Evolutionary conservation across 2,329 filamentous ascomycete species (phyloP).

Genomic region (Mollisiaceae sp.): DNA sequence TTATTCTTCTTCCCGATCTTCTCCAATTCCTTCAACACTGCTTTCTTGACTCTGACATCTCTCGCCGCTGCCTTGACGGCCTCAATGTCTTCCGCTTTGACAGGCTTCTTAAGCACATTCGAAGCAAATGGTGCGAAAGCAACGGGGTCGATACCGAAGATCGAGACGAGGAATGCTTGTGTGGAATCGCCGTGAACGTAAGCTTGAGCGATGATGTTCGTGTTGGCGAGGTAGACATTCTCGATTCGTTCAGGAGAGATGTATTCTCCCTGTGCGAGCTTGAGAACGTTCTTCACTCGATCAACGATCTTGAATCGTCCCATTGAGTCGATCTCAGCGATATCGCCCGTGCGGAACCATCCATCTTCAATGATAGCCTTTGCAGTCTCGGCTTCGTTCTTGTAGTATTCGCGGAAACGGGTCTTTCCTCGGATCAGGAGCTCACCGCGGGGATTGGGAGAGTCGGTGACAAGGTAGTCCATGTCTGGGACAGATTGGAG

Average conservation of each 20-base stretch:
- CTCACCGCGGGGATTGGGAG: slow-evolving; percentile 89
- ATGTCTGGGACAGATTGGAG: slow-evolving; percentile 89
- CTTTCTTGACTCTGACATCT: slow-evolving; percentile 73
- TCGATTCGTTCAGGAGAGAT: slow-evolving; percentile 97
- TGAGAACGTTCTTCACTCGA: slow-evolving; percentile 98
- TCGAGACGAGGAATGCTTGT: slow-evolving; percentile 80
- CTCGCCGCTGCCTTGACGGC: slow-evolving; percentile 70
- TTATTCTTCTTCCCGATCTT: slow-evolving; percentile 80
- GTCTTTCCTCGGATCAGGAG: slow-evolving; percentile 81
- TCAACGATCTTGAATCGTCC: slow-evolving; percentile 94
- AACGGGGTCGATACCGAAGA: slow-evolving; percentile 88
- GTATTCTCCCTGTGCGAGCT: slow-evolving; percentile 97
- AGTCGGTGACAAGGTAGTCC: slow-evolving; percentile 88
- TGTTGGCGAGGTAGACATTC: slow-evolving; percentile 87
- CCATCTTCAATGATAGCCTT: slow-evolving; percentile 85
- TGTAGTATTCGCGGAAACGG: slow-evolving; percentile 87
- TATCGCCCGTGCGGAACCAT: slow-evolving; percentile 97
- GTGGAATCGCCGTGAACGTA: slow-evolving; percentile 91
- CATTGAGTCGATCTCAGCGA: slow-evolving; percentile 80
- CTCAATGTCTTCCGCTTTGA: slow-evolving; percentile 67
- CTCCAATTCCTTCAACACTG: slow-evolving; percentile 79
- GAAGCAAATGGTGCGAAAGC: slow-evolving; percentile 81
- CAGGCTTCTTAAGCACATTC: slow-evolving; percentile 72
- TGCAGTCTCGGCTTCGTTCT: slow-evolving; percentile 84
- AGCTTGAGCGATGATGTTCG: slow-evolving; percentile 76